A percentile compares a stretch with the other conserved stretches of the same genome.
These are phyloP conservation scores for Xylaria sp. DNA, from an alignment of 2,329 filamentous ascomycete genomes.

Conservation along the genomic window DNA sequence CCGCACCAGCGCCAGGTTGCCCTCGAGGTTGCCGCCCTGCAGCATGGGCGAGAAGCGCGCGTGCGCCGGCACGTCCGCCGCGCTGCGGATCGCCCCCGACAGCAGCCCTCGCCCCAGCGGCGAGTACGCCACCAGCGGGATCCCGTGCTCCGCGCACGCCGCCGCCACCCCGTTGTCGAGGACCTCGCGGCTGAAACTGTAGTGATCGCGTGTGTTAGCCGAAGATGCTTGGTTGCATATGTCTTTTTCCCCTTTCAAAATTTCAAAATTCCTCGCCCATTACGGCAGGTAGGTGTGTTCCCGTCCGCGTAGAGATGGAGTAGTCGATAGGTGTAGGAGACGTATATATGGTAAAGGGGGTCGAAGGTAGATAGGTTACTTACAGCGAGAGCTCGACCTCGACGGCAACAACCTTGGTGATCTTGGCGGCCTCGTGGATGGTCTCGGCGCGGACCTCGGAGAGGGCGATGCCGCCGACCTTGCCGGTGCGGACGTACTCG, in stretches of 20 bases:
- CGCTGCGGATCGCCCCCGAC: constrained; percentile 53
- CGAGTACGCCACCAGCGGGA: constrained; percentile 73
- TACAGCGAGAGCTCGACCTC: constrained; percentile 45
- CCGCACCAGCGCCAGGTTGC: constrained; percentile 63
- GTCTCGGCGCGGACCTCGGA: constrained; percentile 44
- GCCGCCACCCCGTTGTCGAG: constrained; percentile 36
- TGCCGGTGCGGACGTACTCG: constrained; percentile 44
- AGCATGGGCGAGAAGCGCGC: constrained; percentile 59
- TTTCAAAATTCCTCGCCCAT: no score
- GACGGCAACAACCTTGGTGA: constrained; percentile 40
- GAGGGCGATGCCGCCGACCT: constrained; percentile 45
- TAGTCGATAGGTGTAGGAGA: no score
- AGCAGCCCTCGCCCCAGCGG: constrained; percentile 66
- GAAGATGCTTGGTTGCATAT: no score
- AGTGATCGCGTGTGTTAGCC: constrained; percentile 11
- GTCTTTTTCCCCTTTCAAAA: no score
- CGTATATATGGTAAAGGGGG: neutral
- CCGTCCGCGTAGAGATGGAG: no score
- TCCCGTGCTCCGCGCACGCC: constrained; percentile 63
- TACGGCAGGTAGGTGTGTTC: no score
- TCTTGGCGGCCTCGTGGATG: constrained; percentile 40
- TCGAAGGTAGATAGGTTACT: constrained; percentile 8
- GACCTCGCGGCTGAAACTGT: constrained; percentile 31
- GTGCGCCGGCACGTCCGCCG: constrained; percentile 57
- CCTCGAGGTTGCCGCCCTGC: constrained; percentile 62